Evolutionary conservation across 306 rosid genomes (phyloP).

Genomic region (Rosa multiflora): DNA sequence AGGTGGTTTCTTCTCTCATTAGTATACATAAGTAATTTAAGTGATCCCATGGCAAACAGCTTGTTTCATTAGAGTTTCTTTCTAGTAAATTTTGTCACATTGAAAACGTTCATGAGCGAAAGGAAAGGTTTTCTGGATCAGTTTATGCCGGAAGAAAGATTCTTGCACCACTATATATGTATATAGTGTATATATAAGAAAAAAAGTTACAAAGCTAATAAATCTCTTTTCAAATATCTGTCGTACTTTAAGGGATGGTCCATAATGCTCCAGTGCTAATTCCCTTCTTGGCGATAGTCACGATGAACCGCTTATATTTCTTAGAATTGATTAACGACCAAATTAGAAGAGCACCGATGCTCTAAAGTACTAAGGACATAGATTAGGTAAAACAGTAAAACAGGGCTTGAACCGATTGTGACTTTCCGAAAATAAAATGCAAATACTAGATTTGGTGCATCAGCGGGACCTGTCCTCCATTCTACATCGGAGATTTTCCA

Average conservation of each 20-base stretch:
- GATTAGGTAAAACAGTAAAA: conserved; percentile 6
- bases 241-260: no score
- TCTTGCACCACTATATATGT: no score
- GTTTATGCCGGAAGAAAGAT: no score
- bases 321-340: not conserved
- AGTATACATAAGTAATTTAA: conserved; percentile 24
- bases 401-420: not conserved
- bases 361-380: not conserved
- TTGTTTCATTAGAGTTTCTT: not conserved
- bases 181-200: no score
- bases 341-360: not conserved
- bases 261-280: no score
- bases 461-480: conserved; percentile 3
- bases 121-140: not conserved
- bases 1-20: not conserved
- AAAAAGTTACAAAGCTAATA: no score
- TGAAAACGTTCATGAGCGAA: no score
- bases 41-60: conserved; percentile 35
- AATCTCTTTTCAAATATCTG: no score
- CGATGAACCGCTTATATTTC: no score
- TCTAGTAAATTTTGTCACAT: no score
- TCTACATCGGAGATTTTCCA: not conserved
- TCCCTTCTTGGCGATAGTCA: no score
- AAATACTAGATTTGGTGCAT: conserved; percentile 7
- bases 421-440: not conserved